Conservation (phyloP, 2,329 filamentous ascomycete genomes). For the Xylariaceae sp. region DNA sequence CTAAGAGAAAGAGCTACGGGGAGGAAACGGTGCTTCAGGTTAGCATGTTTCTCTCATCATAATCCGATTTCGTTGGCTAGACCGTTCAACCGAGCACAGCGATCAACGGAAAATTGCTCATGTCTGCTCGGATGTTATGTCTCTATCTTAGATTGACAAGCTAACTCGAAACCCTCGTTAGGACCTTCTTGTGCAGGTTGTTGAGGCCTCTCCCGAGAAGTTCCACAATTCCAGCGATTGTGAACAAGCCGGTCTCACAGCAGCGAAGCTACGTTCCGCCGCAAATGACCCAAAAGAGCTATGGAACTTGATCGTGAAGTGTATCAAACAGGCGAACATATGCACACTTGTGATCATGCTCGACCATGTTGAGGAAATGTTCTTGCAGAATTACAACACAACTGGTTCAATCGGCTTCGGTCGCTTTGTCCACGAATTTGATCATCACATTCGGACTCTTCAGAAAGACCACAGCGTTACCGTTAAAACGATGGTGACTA, state of each 20-base stretch:
- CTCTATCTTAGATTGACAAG: neutral
- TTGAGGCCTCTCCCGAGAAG: neutral
- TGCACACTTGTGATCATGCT: neutral
- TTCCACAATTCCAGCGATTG: neutral
- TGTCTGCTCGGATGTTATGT: no score
- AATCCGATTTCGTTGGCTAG: no score
- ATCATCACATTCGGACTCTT: neutral
- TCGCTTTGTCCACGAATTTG: neutral
- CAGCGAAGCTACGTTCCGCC: neutral
- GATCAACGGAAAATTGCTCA: no score
- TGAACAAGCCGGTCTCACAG: neutral
- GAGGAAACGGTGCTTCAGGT: slow-evolving; percentile 1
- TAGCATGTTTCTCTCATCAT: neutral
- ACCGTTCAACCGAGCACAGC: no score
- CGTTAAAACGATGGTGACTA: slow-evolving; percentile 12
- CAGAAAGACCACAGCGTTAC: neutral
- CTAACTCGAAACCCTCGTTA: neutral
- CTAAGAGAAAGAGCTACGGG: neutral
- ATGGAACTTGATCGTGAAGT: neutral
- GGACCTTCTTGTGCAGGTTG: slow-evolving; percentile 10
- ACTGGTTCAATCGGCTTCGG: neutral
- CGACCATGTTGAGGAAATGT: neutral
- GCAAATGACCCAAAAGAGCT: neutral
- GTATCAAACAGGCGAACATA: neutral
- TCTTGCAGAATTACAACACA: neutral